Evolutionary conservation across 179 eudicot species (phyloP), one percentile per base, ranked within the genome.

Genomic region (Beta lomatogona): DNA sequence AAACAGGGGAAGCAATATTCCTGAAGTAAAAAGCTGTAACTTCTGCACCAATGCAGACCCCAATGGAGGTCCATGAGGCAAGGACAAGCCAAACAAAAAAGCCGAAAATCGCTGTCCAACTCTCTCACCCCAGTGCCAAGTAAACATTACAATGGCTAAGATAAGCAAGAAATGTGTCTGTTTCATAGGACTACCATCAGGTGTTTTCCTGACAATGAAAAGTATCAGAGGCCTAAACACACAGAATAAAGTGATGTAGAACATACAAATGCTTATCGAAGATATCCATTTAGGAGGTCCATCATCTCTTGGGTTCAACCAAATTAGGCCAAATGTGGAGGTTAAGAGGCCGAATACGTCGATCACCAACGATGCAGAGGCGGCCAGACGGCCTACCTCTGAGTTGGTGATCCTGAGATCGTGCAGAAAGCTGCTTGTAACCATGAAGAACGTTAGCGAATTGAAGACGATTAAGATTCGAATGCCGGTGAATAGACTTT

Each of bases 321-420:
- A 76, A 15, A 83, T 78, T 36, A 45, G 44, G 44, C 77, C 64
- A 25, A 73, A 5, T 5, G 79, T 58, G 52, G 83, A 73, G 7
- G 53, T 45, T 8, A 85, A 25, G 36, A 85, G 63, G 1, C 90
- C 87, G 58, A 83, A 80, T 0, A 84, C 54, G 36, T 91, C 91
- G 1, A 81, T 28, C 2, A 89, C 79, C 71, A 90, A 79, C 19
- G 93, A 78, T 0, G 90, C 57, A 0, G 88, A 85, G 25, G 86
- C 81, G 54, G 93, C 93, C 13, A 93, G n/a, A 5, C 88, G 83
- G 0, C 98, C 98, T 41, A 93, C 63, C 77, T 90, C 92, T 0
- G 97, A 88, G 79, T 92, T 92, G 50, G 86, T 79, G 63, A 93
- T 81, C 84, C 85, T 90, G 13, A 92, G 90, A 48, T 90, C 94